These are phyloP conservation scores for Pythium rishiriense DNA, from an alignment of 352 stramenopile species.

Conservation along the genomic window DNA sequence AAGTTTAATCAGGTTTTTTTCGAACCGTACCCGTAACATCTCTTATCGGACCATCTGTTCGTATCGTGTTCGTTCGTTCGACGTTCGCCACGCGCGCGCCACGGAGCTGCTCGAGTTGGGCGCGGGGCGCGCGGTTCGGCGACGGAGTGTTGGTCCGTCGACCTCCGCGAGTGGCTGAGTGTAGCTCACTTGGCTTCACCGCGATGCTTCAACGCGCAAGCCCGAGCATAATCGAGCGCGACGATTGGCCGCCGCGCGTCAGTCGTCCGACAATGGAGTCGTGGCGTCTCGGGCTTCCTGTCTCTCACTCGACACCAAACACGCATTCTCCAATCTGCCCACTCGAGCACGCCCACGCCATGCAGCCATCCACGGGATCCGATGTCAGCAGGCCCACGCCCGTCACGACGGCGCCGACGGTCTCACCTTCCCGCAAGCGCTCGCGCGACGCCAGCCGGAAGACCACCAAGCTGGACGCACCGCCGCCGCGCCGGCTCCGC, in stretches of 20 bases:
- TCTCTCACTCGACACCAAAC: background rate
- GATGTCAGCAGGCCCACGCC: background rate
- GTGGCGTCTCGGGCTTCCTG: too few species aligned
- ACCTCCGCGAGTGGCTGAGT: background rate
- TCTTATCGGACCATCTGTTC: background rate
- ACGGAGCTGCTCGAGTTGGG: background rate
- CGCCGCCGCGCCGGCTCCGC: slow-evolving; percentile 9
- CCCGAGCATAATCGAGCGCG: background rate
- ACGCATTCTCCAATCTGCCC: slow-evolving; percentile 4
- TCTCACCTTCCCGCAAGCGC: slow-evolving; percentile 22
- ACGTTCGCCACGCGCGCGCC: too few species aligned
- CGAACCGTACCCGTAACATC: background rate
- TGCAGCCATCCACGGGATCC: slow-evolving; percentile 1
- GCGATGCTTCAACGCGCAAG: background rate
- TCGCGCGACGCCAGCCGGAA: background rate
- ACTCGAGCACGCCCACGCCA: too few species aligned
- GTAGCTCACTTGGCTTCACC: slow-evolving; percentile 3
- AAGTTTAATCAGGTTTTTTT: too few species aligned
- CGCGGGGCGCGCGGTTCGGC: background rate
- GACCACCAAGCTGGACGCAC: slow-evolving; percentile 1
- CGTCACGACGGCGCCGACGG: background rate
- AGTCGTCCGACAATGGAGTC: background rate
- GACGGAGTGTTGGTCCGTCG: background rate
- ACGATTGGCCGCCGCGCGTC: background rate
- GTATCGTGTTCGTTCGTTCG: too few species aligned